Evolutionary conservation across 2,329 filamentous ascomycete genomes (phyloP).

Genomic region (Aspergillus flavus): DNA sequence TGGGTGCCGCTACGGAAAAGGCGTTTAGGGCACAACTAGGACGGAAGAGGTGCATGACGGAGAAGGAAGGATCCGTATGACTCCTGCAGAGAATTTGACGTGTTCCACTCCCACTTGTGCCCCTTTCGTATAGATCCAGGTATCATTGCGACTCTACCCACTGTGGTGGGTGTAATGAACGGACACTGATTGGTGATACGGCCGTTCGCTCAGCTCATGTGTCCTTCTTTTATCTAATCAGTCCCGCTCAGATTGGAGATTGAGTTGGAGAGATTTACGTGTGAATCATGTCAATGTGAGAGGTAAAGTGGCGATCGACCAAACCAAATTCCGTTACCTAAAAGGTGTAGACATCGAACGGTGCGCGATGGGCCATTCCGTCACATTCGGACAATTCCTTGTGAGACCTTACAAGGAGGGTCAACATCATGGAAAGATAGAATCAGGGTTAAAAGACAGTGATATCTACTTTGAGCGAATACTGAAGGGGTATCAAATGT

Average conservation of each 20-base stretch:
- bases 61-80: slow-evolving; percentile 5
- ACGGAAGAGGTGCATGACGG: background rate
- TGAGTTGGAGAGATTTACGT: background rate
- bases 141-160: background rate
- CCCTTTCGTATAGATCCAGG: slow-evolving; percentile 7
- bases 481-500: background rate
- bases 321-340: background rate
- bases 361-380: background rate
- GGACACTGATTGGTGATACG: background rate
- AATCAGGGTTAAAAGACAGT: background rate
- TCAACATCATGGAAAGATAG: background rate
- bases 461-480: background rate
- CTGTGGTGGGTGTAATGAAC: background rate
- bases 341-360: background rate
- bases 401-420: background rate
- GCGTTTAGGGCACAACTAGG: background rate
- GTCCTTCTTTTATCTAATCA: slow-evolving; percentile 1
- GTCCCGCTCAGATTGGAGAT: background rate
- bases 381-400: no score
- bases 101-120: slow-evolving; percentile 16
- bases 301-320: background rate
- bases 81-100: slow-evolving; percentile 14
- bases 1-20: background rate
- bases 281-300: background rate
- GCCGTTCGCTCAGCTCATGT: background rate